Conservation (phyloP, 352 stramenopile species). For the Globisporangium abappressorium region DNA sequence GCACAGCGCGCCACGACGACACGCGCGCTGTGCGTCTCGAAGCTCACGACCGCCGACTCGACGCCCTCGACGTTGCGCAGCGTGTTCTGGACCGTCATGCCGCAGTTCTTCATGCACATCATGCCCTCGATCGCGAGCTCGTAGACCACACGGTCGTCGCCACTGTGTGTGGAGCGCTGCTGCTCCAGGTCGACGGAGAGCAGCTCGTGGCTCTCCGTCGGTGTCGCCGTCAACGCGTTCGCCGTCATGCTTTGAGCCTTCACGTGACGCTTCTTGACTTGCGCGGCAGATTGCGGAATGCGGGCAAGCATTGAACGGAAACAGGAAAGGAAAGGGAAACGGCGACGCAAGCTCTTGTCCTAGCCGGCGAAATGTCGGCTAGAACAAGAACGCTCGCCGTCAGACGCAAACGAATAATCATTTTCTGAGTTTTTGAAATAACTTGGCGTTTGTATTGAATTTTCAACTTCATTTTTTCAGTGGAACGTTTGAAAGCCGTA, state of each 20-base stretch:
- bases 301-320: background rate
- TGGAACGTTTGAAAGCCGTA: background rate
- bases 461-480: background rate
- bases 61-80: slow-evolving; percentile 71
- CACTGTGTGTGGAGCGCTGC: background rate
- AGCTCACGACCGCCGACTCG: slow-evolving; percentile 53
- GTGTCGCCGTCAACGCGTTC: slow-evolving; percentile 4
- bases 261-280: background rate
- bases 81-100: slow-evolving; percentile 83
- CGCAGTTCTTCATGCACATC: slow-evolving; percentile 96
- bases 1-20: slow-evolving; percentile 49
- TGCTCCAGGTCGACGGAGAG: slow-evolving; percentile 5
- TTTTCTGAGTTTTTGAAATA: background rate
- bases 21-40: slow-evolving; percentile 59
- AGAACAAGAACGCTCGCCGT: background rate
- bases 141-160: slow-evolving; percentile 18
- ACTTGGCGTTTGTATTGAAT: background rate
- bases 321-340: background rate
- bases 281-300: background rate
- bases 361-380: background rate
- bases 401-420: background rate
- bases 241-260: slow-evolving; percentile 4
- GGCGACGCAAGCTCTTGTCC: background rate
- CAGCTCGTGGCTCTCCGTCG: slow-evolving; percentile 6
- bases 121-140: slow-evolving; percentile 90